Evolutionary conservation across 441 rosid species (phyloP), one percentile per base, ranked within the genome.

Genomic region (Croton laevigatus): DNA sequence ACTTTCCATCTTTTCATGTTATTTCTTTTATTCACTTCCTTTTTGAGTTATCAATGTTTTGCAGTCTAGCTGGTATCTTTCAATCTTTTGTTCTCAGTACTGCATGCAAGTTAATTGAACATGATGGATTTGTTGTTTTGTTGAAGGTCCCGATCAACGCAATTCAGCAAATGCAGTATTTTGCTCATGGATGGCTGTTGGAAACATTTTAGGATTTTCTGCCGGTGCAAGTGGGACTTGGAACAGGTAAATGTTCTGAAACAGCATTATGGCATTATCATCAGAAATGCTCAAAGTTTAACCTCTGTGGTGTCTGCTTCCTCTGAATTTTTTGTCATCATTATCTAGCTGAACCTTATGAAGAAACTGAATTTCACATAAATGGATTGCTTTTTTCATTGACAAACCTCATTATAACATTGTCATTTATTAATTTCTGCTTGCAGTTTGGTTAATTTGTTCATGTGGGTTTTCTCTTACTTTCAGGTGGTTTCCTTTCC

Each of bases 101-200:
- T 45, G 3, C 14, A 48, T 60, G 37, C 44, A 19, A 80, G 61
- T 71, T 70, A n/a, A 72, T 62, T 52, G 42, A 62, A 44, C 59
- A 55, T 78, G 68, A 73, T 70, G 63, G 70, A 69, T 77, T 48
- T 27, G 38, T 22, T 54, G 13, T 60, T 68, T 32, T 78, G 60
- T 42, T 63, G 58, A 78, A 92, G 99, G 97, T 80, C 91, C 97
- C 73, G 97, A 94, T 74, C 98, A 94, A 85, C 89, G 86, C 60
- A 94, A 92, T 83, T 80, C 90, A 59, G 87, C 98, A 73, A 94
- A 94, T 81, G 97, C 99, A 78, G 80, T 94, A 59, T 94, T 94
- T 82, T 91, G 98, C 78, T 83, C 85, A 14, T 92, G 99, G 98
- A 92, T 94, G 98, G 98, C 98, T 75, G 89, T 92, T 71, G 98